A percentile compares a stretch with the other conserved stretches of the same genome.
phyloP scores from a whole-genome alignment of 345 rosid species.

The Syzygium grande region DNA sequence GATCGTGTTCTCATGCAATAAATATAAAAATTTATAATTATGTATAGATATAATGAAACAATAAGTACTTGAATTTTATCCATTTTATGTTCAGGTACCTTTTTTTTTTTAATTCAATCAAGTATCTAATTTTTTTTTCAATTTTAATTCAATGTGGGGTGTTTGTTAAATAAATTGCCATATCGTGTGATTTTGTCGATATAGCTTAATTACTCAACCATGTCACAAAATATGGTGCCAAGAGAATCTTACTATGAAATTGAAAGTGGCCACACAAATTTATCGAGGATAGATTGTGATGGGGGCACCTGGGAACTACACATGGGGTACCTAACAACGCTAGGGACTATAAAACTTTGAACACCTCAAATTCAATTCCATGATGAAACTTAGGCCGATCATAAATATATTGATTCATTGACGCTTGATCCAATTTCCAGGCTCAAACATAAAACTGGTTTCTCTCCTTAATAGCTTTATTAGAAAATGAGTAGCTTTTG shows the following conservation, averaged over 20 bases:
- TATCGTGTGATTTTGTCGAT: too few species aligned
- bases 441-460: background rate
- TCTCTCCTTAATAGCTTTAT: background rate
- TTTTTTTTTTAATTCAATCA: too few species aligned
- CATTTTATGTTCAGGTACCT: background rate
- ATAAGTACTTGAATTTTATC: background rate
- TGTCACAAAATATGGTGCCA: too few species aligned
- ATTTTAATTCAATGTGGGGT: too few species aligned
- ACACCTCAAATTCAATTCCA: background rate
- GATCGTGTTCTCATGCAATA: background rate
- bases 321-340: background rate
- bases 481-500: background rate
- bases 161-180: too few species aligned
- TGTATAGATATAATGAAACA: background rate
- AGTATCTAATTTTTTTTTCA: too few species aligned
- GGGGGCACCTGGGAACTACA: too few species aligned
- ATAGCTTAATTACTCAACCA: too few species aligned
- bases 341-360: too few species aligned
- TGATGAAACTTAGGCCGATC: background rate
- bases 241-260: too few species aligned
- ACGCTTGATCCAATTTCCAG: background rate
- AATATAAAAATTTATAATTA: background rate
- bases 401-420: background rate
- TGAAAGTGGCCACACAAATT: too few species aligned
- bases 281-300: background rate